phyloP scores from a whole-genome alignment of 2,329 filamentous ascomycete genomes.

The Calonectria crousiana region DNA sequence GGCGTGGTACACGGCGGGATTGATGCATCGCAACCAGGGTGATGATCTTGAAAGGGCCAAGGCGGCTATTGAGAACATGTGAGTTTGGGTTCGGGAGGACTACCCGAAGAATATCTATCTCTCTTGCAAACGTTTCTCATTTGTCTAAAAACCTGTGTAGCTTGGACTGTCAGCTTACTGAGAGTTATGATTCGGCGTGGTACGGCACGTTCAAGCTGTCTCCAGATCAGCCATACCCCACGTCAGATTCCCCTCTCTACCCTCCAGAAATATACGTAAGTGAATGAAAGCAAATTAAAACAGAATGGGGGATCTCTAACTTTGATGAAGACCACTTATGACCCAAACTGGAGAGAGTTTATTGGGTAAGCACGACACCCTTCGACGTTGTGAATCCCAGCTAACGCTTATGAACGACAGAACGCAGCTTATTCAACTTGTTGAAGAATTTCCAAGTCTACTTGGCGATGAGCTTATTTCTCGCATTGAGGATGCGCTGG shows the following conservation, averaged over 20 bases:
- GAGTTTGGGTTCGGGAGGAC: conserved; percentile 11
- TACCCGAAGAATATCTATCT: not conserved
- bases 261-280: conserved; percentile 32
- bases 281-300: not conserved
- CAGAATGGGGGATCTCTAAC: not conserved
- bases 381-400: too few relatives aligned
- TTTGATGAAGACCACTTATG: conserved; percentile 25
- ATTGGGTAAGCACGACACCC: conserved; percentile 41
- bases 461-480: conserved; percentile 47
- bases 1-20: conserved; percentile 55
- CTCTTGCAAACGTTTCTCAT: not conserved
- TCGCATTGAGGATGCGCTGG: conserved; percentile 52
- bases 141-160: conserved; percentile 12
- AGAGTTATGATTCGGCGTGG: conserved; percentile 54
- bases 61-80: conserved; percentile 51
- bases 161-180: conserved; percentile 50
- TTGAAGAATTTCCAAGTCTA: conserved; percentile 50
- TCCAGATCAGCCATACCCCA: conserved; percentile 54
- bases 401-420: conserved; percentile 15
- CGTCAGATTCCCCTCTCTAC: conserved; percentile 48
- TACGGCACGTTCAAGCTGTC: conserved; percentile 56
- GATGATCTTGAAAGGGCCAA: conserved; percentile 51
- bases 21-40: conserved; percentile 51
- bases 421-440: conserved; percentile 50
- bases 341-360: conserved; percentile 54